These are phyloP conservation scores for Aurantiochytrium sp. DNA, from an alignment of 108 stramenopile genomes.

Conservation along the genomic window DNA sequence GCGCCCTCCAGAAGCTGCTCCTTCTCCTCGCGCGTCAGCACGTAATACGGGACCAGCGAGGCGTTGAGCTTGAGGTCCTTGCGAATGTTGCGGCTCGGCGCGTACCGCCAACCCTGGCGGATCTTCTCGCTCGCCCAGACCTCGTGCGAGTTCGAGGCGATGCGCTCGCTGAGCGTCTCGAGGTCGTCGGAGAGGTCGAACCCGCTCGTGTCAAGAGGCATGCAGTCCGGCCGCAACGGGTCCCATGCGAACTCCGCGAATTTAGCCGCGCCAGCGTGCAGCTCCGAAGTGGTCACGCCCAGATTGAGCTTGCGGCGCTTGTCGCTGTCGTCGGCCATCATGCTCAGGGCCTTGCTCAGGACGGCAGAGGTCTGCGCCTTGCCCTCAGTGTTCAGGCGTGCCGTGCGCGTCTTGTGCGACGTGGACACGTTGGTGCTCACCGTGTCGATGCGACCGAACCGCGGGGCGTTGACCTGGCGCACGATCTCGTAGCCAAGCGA, in stretches of 20 bases:
- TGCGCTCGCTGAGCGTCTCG: background rate
- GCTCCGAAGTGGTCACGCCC: background rate
- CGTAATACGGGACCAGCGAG: background rate
- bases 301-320: background rate
- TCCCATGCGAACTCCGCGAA: background rate
- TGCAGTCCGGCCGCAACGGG: background rate
- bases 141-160: conserved; percentile 33
- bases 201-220: background rate
- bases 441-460: background rate
- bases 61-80: background rate
- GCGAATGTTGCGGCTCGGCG: background rate
- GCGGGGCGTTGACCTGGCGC: background rate
- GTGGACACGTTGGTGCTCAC: no score
- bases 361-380: background rate
- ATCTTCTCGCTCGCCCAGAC: conserved; percentile 29
- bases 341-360: background rate
- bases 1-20: background rate
- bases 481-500: background rate
- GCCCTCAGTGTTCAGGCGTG: no score
- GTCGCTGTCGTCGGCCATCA: background rate
- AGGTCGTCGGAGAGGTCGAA: background rate
- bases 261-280: background rate
- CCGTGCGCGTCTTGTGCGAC: no score
- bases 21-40: background rate
- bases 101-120: conserved; percentile 22